Conservation (phyloP, 106 monocot species). For the Acorus gramineus region DNA sequence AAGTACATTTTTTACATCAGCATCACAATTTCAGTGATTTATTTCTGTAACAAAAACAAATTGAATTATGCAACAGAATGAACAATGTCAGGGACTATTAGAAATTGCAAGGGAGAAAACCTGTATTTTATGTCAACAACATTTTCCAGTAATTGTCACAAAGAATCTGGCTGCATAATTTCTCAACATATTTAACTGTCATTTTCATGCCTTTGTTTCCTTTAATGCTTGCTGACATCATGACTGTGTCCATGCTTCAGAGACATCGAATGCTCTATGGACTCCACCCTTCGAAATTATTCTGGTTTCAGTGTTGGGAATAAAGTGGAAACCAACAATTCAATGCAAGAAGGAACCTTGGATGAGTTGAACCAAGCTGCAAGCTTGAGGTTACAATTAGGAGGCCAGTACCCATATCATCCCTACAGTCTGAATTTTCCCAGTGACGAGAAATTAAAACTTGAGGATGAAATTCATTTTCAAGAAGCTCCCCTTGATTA, state of each 20-base stretch:
- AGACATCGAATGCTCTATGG: background rate
- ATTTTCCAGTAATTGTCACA: too few relatives aligned
- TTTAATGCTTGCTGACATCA: background rate
- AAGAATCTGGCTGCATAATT: background rate
- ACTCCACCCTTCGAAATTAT: background rate
- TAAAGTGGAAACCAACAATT: background rate
- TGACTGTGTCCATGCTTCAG: background rate
- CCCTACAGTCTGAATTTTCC: background rate
- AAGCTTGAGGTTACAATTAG: background rate
- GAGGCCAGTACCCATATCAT: conserved; percentile 2
- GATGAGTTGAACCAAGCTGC: background rate
- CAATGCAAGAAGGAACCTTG: background rate
- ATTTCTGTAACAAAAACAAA: too few relatives aligned
- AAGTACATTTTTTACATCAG: too few relatives aligned
- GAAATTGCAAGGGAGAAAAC: too few relatives aligned
- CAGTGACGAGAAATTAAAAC: background rate
- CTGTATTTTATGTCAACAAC: too few relatives aligned
- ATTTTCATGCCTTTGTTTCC: background rate
- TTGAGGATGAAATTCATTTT: background rate
- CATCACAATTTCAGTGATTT: too few relatives aligned
- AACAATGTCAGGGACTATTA: too few relatives aligned
- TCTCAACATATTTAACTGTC: background rate
- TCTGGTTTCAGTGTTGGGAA: background rate
- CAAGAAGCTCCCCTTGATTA: conserved; percentile 1
- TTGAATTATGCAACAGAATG: too few relatives aligned